These are phyloP conservation scores for Parietaria judaica DNA, from an alignment of 306 rosid species.

Conservation along the genomic window DNA sequence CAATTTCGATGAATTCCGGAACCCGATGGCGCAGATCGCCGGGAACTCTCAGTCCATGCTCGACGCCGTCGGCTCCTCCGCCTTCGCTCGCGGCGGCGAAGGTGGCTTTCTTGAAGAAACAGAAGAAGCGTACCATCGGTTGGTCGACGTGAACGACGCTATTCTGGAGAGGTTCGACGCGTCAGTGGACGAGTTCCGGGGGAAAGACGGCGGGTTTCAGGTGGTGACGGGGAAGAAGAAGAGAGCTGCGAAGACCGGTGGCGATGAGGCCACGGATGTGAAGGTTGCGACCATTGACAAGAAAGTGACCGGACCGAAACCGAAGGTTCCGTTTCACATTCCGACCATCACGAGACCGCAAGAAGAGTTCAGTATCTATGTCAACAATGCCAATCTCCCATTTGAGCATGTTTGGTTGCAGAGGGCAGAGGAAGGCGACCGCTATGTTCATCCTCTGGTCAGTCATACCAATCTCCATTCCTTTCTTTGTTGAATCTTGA, in stretches of 20 bases:
- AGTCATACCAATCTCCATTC: slow-evolving; percentile 6
- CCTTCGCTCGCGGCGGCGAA: slow-evolving; percentile 40
- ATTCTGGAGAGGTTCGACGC: slow-evolving; percentile 49
- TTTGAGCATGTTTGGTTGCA: slow-evolving; percentile 93
- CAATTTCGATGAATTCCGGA: slow-evolving; percentile 63
- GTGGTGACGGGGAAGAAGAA: slow-evolving; percentile 58
- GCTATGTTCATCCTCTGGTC: slow-evolving; percentile 79
- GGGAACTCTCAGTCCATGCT: slow-evolving; percentile 55
- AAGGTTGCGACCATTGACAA: slow-evolving; percentile 49
- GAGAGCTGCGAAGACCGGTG: slow-evolving; percentile 25
- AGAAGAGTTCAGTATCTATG: slow-evolving; percentile 55
- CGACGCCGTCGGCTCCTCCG: slow-evolving; percentile 36
- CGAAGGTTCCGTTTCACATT: slow-evolving; percentile 79
- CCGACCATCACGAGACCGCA: slow-evolving; percentile 77
- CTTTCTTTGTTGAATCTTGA: background rate
- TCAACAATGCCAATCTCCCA: slow-evolving; percentile 60
- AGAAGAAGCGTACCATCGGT: slow-evolving; percentile 69
- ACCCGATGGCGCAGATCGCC: slow-evolving; percentile 42
- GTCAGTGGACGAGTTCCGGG: slow-evolving; percentile 53
- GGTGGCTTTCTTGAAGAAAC: slow-evolving; percentile 33
- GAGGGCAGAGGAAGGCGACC: slow-evolving; percentile 55
- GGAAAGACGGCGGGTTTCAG: slow-evolving; percentile 52
- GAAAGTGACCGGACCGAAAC: slow-evolving; percentile 39
- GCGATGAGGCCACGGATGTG: slow-evolving; percentile 25
- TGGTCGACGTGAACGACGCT: slow-evolving; percentile 66